These are phyloP conservation scores for Globisporangium carolinianum DNA, from an alignment of 352 stramenopile species.

Conservation along the genomic window DNA sequence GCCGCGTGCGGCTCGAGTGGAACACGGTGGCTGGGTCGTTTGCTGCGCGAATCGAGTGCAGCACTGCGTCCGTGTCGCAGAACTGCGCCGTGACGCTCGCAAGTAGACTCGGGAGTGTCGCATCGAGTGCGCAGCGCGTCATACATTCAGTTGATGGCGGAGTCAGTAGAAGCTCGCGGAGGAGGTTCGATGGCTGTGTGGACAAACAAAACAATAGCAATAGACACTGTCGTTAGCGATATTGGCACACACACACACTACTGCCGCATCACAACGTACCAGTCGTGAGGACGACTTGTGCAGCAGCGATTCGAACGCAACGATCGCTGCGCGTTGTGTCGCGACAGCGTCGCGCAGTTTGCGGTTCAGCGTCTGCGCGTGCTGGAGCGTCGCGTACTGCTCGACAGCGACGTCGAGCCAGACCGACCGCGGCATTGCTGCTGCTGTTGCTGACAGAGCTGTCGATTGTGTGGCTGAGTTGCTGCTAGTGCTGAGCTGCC, in stretches of 20 bases:
- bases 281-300: constrained; percentile 11
- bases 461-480: background rate
- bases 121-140: background rate
- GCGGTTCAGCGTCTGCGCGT: constrained; percentile 31
- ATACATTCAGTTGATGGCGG: background rate
- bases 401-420: constrained; percentile 38
- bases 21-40: background rate
- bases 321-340: constrained; percentile 35
- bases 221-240: too few relatives aligned
- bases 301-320: constrained; percentile 32
- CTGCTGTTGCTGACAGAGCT: background rate
- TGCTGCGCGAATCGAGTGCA: background rate
- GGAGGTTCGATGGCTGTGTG: background rate
- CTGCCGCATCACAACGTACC: background rate
- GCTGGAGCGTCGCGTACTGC: constrained; percentile 33
- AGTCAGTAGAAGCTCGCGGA: background rate
- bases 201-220: background rate
- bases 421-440: constrained; percentile 7
- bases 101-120: background rate
- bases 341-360: constrained; percentile 30
- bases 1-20: background rate
- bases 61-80: background rate
- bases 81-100: background rate
- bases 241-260: background rate
- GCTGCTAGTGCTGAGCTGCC: background rate